A percentile compares a stretch with the other conserved stretches of the same genome.
phyloP scores from a whole-genome alignment of 495 filamentous ascomycete species.

The Sphaerosporella brunnea region DNA sequence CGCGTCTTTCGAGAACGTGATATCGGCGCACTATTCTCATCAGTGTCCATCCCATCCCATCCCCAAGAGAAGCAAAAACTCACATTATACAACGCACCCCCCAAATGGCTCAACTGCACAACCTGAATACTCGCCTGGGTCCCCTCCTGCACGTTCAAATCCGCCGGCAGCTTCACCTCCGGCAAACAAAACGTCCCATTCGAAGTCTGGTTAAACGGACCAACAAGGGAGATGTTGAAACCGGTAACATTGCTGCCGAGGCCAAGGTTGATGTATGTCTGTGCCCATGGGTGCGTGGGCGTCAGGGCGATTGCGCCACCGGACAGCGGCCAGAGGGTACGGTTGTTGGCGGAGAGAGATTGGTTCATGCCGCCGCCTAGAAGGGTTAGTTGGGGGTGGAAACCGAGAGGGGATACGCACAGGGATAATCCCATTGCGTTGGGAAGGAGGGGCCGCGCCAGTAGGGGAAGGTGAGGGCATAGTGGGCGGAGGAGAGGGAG shows the following conservation, averaged over 20 bases:
- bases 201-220: constrained; percentile 41
- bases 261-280: constrained; percentile 46
- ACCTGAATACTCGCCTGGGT: constrained; percentile 38
- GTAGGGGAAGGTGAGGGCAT: constrained; percentile 37
- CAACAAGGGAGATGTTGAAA: constrained; percentile 43
- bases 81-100: constrained; percentile 43
- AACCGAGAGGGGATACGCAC: constrained; percentile 27
- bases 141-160: constrained; percentile 33
- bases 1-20: constrained; percentile 36
- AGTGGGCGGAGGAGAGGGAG: constrained; percentile 37
- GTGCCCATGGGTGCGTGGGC: constrained; percentile 38
- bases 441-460: constrained; percentile 39
- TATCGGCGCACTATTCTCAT: constrained; percentile 41
- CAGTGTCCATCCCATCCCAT: background rate
- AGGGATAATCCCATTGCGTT: constrained; percentile 42
- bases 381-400: constrained; percentile 8
- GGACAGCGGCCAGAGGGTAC: constrained; percentile 42
- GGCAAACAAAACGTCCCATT: constrained; percentile 43
- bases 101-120: constrained; percentile 34
- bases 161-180: constrained; percentile 31
- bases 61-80: constrained; percentile 20
- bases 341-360: constrained; percentile 33
- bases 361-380: constrained; percentile 37
- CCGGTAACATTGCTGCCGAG: constrained; percentile 37
- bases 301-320: constrained; percentile 39